Conservation (phyloP, 2,329 filamentous ascomycete genomes). For the Zymoseptoria ardabiliae region DNA sequence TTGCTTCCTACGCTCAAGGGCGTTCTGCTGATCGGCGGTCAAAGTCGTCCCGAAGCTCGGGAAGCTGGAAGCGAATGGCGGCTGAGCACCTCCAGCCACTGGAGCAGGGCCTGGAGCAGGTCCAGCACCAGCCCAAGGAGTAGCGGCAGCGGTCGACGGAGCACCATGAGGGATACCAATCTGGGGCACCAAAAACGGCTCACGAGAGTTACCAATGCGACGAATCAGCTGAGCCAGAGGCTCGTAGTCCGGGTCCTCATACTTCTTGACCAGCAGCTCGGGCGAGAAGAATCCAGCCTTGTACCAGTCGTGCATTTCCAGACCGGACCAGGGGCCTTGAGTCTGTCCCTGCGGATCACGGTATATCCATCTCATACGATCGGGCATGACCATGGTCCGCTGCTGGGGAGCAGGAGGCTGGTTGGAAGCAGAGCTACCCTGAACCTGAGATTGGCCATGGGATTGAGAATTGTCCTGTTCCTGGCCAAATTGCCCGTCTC, state of each 20-base stretch:
- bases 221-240: constrained; percentile 89
- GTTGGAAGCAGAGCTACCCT: constrained; percentile 49
- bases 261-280: constrained; percentile 87
- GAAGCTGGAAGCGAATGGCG: constrained; percentile 87
- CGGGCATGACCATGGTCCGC: constrained; percentile 97
- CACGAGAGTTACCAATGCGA: constrained; percentile 91
- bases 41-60: constrained; percentile 94
- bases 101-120: constrained; percentile 13
- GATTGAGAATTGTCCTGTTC: constrained; percentile 12
- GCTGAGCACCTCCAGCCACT: constrained; percentile 46
- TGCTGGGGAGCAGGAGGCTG: constrained; percentile 63
- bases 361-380: constrained; percentile 98
- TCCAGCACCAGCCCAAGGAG: constrained; percentile 35
- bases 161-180: constrained; percentile 90
- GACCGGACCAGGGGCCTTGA: constrained; percentile 88
- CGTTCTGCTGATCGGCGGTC: constrained; percentile 96
- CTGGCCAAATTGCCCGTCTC: constrained; percentile 13
- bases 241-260: constrained; percentile 90
- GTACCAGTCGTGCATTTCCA: constrained; percentile 99
- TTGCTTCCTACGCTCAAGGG: constrained; percentile 89
- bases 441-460: constrained; percentile 22
- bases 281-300: constrained; percentile 97
- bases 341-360: constrained; percentile 86
- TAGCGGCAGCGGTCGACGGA: constrained; percentile 44
- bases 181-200: constrained; percentile 95